phyloP scores from a whole-genome alignment of 176 grass and related monocot genomes.

The Bolboschoenus planiculmis region DNA sequence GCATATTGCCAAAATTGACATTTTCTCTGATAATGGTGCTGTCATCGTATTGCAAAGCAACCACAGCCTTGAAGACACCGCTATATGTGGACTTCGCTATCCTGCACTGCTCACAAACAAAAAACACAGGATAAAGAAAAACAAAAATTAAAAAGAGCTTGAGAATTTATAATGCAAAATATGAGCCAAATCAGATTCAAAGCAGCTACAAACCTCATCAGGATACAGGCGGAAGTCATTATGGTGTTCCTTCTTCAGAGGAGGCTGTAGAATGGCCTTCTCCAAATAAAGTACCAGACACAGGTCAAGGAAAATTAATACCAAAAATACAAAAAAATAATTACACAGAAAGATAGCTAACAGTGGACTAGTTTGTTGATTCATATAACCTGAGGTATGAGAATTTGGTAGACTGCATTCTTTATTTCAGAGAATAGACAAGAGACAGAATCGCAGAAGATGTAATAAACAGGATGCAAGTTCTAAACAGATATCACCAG shows the following conservation, averaged over 20 bases:
- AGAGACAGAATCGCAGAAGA: no score
- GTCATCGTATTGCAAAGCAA: constrained; percentile 47
- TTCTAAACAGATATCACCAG: constrained; percentile 7
- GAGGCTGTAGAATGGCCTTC: constrained; percentile 41
- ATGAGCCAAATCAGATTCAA: background rate
- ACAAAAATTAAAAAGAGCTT: constrained; percentile 9
- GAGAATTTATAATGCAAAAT: constrained; percentile 1
- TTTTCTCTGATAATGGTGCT: constrained; percentile 42
- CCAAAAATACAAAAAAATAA: background rate
- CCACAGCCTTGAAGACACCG: constrained; percentile 54
- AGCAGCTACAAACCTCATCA: constrained; percentile 44
- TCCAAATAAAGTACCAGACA: constrained; percentile 54
- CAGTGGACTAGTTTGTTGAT: background rate
- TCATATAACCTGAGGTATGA: background rate
- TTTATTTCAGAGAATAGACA: no score
- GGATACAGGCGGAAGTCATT: constrained; percentile 44
- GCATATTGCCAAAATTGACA: constrained; percentile 73
- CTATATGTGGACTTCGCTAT: constrained; percentile 54
- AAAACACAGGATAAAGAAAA: constrained; percentile 10
- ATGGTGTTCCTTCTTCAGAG: constrained; percentile 35
- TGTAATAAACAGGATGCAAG: background rate
- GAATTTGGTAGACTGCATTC: background rate
- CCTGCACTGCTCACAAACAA: constrained; percentile 59
- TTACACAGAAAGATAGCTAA: background rate
- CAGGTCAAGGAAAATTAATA: constrained; percentile 36